Percentiles rank a stretch among this genome's conserved stretches.
phyloP scores from a whole-genome alignment of 768 basidiomycete genomes.

The Calocybe cyanea region DNA sequence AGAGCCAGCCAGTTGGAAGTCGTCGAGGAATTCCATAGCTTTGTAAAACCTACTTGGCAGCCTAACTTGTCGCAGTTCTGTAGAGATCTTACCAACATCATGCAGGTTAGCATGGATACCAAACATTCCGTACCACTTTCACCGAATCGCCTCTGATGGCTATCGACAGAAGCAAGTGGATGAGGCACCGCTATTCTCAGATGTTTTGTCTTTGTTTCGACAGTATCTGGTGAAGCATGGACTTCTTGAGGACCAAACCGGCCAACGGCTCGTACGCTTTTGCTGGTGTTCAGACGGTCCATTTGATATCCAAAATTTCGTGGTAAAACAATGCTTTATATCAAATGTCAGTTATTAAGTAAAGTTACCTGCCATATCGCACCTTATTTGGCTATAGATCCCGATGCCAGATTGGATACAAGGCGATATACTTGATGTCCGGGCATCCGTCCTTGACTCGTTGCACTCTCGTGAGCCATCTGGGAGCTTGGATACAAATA shows the following conservation, averaged over 20 bases:
- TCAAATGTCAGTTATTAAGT: conserved; percentile 51
- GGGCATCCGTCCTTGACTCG: conserved; percentile 53
- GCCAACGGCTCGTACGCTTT: conserved; percentile 56
- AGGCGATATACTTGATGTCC: conserved; percentile 74
- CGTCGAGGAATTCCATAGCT: conserved; percentile 81
- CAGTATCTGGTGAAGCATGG: conserved; percentile 68
- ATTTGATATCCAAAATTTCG: conserved; percentile 79
- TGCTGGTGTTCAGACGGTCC: conserved; percentile 87
- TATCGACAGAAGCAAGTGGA: conserved; percentile 71
- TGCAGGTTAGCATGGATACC: conserved; percentile 59
- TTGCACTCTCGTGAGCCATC: conserved; percentile 23
- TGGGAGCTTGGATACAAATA: conserved; percentile 11
- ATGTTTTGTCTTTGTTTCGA: conserved; percentile 60
- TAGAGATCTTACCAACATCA: conserved; percentile 84
- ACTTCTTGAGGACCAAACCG: conserved; percentile 58
- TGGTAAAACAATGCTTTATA: conserved; percentile 88
- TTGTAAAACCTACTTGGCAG: conserved; percentile 84
- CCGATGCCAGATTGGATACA: conserved; percentile 70
- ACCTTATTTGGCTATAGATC: conserved; percentile 34
- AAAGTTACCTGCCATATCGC: neutral
- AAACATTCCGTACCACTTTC: neutral
- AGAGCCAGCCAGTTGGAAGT: conserved; percentile 58
- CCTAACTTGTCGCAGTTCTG: conserved; percentile 83
- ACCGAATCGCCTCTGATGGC: conserved; percentile 3
- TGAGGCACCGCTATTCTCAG: conserved; percentile 68